phyloP scores from a whole-genome alignment of 805 yeast species.

The Candida tallmaniae region DNA sequence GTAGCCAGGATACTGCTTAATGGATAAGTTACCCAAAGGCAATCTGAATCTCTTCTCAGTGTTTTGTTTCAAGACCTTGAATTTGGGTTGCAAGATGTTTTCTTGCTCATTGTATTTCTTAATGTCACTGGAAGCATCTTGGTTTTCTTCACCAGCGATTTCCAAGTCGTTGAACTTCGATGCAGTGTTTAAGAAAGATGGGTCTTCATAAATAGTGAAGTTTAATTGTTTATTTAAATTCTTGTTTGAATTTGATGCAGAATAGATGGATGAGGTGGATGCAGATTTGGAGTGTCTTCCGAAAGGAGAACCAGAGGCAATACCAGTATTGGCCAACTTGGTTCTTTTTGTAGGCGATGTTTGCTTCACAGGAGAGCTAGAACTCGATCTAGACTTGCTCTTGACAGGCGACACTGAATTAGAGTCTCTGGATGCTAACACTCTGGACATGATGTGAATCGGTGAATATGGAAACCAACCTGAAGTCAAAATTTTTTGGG shows the following conservation, averaged over 20 bases:
- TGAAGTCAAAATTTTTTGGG: too few relatives aligned
- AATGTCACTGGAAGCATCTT: background rate
- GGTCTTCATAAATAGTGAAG: constrained; percentile 8
- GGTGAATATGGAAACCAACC: too few relatives aligned
- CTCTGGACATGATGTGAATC: constrained; percentile 9
- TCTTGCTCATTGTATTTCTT: constrained; percentile 31
- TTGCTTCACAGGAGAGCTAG: constrained; percentile 9
- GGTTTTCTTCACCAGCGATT: constrained; percentile 12
- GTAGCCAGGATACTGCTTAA: constrained; percentile 10
- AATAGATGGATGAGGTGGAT: constrained; percentile 1
- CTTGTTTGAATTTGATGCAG: background rate
- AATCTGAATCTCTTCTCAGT: constrained; percentile 8
- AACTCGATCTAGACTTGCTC: constrained; percentile 8
- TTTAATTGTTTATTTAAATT: background rate
- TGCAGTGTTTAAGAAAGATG: background rate
- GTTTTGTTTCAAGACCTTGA: constrained; percentile 6
- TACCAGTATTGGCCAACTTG: constrained; percentile 1
- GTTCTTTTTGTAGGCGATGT: constrained; percentile 11
- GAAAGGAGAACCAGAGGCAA: constrained; percentile 1
- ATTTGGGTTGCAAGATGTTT: constrained; percentile 20
- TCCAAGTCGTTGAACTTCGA: constrained; percentile 10
- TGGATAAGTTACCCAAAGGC: constrained; percentile 10
- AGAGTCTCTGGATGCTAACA: constrained; percentile 9
- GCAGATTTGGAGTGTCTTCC: constrained; percentile 4
- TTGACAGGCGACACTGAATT: constrained; percentile 8